A percentile compares a stretch with the other conserved stretches of the same genome.
phyloP scores from a whole-genome alignment of 177 flowering plant species.

The Telopea speciosissima region DNA sequence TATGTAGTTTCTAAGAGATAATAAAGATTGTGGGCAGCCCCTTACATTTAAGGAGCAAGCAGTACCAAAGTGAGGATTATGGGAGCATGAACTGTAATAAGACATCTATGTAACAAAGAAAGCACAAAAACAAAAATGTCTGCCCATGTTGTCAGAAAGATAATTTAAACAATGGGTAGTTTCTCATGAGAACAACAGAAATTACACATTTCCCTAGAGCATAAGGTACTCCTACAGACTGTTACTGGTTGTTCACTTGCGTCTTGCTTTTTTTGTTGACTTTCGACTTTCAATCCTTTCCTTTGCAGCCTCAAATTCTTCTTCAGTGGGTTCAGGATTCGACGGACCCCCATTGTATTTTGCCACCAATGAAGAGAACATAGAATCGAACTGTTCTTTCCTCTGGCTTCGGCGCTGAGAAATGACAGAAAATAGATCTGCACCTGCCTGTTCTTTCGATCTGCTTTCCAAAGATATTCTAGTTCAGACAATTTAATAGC shows the following conservation, averaged over 20 bases:
- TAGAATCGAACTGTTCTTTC: constrained; percentile 62
- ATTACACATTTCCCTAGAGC: no score
- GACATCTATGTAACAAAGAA: no score
- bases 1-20: no score
- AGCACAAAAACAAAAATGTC: no score
- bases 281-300: constrained; percentile 47
- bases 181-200: no score
- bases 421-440: constrained; percentile 63
- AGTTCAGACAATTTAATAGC: not conserved
- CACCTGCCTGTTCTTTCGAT: constrained; percentile 40
- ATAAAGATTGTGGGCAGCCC: no score
- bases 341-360: constrained; percentile 47
- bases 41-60: no score
- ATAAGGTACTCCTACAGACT: no score
- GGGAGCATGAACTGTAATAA: no score
- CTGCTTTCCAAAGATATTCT: constrained; percentile 25
- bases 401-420: constrained; percentile 67
- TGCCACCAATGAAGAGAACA: constrained; percentile 66
- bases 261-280: constrained; percentile 34
- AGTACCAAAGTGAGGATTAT: no score
- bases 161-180: no score
- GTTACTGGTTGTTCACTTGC: constrained; percentile 18
- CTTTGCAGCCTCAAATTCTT: constrained; percentile 84
- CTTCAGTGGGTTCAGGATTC: constrained; percentile 67
- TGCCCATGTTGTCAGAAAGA: no score